These are phyloP conservation scores for Anisogramma anomala DNA, from an alignment of 2,329 filamentous ascomycete species.

Conservation along the genomic window DNA sequence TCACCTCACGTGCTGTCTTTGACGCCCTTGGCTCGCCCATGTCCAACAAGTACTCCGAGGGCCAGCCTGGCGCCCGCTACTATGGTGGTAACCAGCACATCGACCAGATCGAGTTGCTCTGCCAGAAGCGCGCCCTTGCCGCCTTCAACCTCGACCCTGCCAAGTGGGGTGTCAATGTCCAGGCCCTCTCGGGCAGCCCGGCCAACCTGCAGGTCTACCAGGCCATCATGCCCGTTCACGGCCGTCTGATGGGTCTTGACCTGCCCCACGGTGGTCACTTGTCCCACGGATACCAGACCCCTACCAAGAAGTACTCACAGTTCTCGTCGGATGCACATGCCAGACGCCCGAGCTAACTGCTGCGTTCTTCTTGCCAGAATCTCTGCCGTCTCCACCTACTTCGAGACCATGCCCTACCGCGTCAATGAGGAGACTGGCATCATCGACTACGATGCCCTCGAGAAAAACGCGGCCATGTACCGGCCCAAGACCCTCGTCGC, in stretches of 20 bases:
- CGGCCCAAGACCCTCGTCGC: constrained; percentile 93
- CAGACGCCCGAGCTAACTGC: not conserved
- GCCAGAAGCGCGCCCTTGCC: constrained; percentile 85
- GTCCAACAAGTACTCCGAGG: constrained; percentile 99
- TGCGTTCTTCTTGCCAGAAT: constrained; percentile 48
- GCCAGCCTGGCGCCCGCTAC: constrained; percentile 95
- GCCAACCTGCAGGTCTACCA: constrained; percentile 98
- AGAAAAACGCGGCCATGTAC: constrained; percentile 83
- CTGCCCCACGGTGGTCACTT: constrained; percentile 90
- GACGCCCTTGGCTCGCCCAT: constrained; percentile 90
- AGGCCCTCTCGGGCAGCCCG: constrained; percentile 83
- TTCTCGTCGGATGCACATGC: not conserved
- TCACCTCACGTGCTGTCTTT: constrained; percentile 95
- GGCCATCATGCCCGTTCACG: constrained; percentile 90
- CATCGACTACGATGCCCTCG: constrained; percentile 91
- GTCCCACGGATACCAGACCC: constrained; percentile 95
- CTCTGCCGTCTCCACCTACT: constrained; percentile 96
- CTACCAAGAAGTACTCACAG: constrained; percentile 65
- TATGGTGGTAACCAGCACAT: constrained; percentile 99
- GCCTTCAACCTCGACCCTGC: constrained; percentile 76
- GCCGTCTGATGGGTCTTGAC: constrained; percentile 92
- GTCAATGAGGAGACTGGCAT: constrained; percentile 82
- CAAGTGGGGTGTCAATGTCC: constrained; percentile 98
- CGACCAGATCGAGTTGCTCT: constrained; percentile 87
- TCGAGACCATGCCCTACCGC: constrained; percentile 96